These are phyloP conservation scores for Arxiozyma bovina DNA, from an alignment of 1,139 yeast genomes.

Conservation along the genomic window DNA sequence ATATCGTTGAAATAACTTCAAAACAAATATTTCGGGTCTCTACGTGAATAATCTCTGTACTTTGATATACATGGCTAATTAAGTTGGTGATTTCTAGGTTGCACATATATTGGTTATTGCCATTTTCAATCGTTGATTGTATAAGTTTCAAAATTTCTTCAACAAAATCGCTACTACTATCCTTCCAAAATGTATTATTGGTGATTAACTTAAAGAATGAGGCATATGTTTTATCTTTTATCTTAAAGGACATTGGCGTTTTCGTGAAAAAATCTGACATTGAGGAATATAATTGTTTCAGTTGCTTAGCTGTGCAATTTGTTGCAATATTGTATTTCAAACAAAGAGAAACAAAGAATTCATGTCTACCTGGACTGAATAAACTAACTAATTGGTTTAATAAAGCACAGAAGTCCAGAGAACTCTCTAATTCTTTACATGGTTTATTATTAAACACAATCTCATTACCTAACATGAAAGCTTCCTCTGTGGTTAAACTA, in stretches of 20 bases:
- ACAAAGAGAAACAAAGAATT: neutral
- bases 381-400: neutral
- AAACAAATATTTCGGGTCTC: constrained; percentile 11
- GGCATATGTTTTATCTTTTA: constrained; percentile 20
- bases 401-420: constrained; percentile 7
- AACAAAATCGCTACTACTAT: constrained; percentile 6
- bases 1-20: constrained; percentile 37
- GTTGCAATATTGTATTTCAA: neutral
- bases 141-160: constrained; percentile 12
- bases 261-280: constrained; percentile 9
- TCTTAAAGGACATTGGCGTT: constrained; percentile 10
- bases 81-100: constrained; percentile 18
- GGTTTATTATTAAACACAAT: neutral
- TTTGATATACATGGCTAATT: neutral
- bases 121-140: constrained; percentile 12
- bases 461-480: neutral
- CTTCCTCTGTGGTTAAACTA: neutral
- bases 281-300: constrained; percentile 10
- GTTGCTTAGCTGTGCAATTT: constrained; percentile 12
- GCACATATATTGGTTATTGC: constrained; percentile 24
- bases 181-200: neutral
- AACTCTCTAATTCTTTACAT: constrained; percentile 11
- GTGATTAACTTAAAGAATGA: constrained; percentile 4
- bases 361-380: neutral
- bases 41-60: neutral